Base-by-base conservation (phyloP, 495 filamentous ascomycete species). In the Penicillium tannophilum region DNA sequence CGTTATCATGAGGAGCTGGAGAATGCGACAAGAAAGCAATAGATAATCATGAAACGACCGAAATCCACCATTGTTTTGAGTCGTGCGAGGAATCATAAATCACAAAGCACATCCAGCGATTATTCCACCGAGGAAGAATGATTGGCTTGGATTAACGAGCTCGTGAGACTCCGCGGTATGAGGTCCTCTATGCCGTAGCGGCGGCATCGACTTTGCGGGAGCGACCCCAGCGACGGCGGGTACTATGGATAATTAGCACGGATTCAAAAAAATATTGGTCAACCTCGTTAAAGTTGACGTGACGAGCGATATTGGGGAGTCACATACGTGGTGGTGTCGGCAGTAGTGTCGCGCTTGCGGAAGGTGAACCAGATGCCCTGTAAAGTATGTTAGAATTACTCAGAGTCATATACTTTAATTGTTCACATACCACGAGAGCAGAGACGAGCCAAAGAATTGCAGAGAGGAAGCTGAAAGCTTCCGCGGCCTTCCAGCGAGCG, bases 391-490 rank as follows among this genome's bases (percentile, higher is more conserved):
- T 56, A 62, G 55, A 41, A 42, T 31, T 7, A 7, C 6, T 5
- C 6, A 28, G 28, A 28, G 28, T 28, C 1, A 28, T 5, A 7
- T 7, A 28, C 28, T 28, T 28, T 0, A 28, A 7, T 4, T 7
- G 0, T 28, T 10, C 11, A 76, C 76, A 31, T 61, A 79, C 76
- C 52, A 88, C 55, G 30, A 88, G 64, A 20, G 76, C 79, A 49
- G 82, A 86, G 12, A 77, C 82, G 30, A 89, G 81, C 86, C 86
- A 90, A 66, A 83, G 74, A 59, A 85, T 79, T 35, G 85, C 86
- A n/a, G 83, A 84, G 53, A 90, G 62, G 69, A 89, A 90, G 58
- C 76, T 74, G 70, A 90, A 89, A 1, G 86, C 88, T 61, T 88
- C 79, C 36, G 80, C 78, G 14, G 87, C 83, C 71, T 87, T 90